phyloP scores from a whole-genome alignment of 495 filamentous ascomycete genomes.

The Copromyces sp. region DNA sequence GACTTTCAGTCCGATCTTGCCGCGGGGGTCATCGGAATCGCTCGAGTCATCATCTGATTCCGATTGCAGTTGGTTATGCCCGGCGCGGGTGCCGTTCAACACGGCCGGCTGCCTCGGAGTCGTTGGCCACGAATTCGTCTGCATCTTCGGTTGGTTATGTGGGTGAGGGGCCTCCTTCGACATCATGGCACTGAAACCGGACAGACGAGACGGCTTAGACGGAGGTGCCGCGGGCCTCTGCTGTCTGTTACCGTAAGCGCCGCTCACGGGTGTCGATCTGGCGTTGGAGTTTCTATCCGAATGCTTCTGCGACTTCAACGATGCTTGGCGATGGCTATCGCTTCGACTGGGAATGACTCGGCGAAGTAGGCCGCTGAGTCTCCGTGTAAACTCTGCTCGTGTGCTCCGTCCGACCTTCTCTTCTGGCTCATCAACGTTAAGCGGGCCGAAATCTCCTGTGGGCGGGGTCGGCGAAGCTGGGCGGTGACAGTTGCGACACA shows the following conservation, averaged over 20 bases:
- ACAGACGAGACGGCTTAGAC: neutral
- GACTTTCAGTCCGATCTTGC: constrained; percentile 1
- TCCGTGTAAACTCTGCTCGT: constrained; percentile 3
- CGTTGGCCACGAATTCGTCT: neutral
- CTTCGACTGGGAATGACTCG: constrained; percentile 10
- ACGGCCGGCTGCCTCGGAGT: neutral
- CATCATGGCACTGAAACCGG: constrained; percentile 1
- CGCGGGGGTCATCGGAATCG: constrained; percentile 8
- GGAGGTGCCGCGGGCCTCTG: constrained; percentile 1
- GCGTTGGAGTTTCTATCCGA: neutral
- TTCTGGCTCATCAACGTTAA: neutral
- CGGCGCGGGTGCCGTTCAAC: neutral
- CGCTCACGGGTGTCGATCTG: constrained; percentile 1
- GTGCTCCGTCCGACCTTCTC: neutral
- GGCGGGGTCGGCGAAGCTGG: constrained; percentile 6
- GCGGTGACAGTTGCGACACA: constrained; percentile 17
- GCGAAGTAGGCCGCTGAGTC: constrained; percentile 10
- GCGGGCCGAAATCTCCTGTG: neutral
- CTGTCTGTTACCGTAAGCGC: constrained; percentile 1
- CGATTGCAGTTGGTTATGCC: neutral
- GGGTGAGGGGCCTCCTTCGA: neutral
- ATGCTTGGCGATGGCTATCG: neutral
- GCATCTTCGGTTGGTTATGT: neutral
- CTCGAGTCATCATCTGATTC: neutral
- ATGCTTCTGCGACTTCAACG: constrained; percentile 3